phyloP scores from a whole-genome alignment of 2,329 filamentous ascomycete species.

The Atkinsonella hypoxylon region DNA sequence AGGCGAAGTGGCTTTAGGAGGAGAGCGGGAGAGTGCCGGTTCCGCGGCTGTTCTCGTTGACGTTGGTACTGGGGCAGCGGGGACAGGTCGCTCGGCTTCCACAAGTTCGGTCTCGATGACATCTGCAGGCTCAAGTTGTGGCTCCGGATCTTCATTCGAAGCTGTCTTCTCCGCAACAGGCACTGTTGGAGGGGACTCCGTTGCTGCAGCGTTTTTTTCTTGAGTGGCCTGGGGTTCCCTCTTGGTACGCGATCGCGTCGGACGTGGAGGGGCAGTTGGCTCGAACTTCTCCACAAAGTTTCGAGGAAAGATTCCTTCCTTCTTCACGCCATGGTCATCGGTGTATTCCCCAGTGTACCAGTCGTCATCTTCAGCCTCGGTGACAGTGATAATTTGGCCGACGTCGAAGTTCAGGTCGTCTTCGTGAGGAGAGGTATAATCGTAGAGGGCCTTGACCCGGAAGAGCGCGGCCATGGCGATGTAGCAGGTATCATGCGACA shows the following conservation, averaged over 20 bases:
- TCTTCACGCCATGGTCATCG: constrained; percentile 60
- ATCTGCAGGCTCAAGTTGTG: constrained; percentile 25
- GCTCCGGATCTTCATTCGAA: constrained; percentile 10
- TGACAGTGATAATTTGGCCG: constrained; percentile 89
- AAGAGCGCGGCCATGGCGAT: constrained; percentile 63
- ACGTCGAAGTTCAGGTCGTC: constrained; percentile 82
- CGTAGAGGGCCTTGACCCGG: constrained; percentile 92
- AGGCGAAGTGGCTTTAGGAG: constrained; percentile 8
- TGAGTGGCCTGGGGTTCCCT: constrained; percentile 32
- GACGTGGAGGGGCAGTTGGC: constrained; percentile 78
- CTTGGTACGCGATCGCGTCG: constrained; percentile 60
- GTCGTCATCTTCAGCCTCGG: constrained; percentile 81
- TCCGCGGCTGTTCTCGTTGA: constrained; percentile 20
- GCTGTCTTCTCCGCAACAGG: constrained; percentile 15
- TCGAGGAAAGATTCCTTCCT: constrained; percentile 81
- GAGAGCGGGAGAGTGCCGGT: constrained; percentile 10
- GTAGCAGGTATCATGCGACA: constrained; percentile 6
- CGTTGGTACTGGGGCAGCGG: constrained; percentile 16
- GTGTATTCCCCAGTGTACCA: constrained; percentile 88
- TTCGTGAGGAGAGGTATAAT: constrained; percentile 85
- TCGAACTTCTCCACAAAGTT: constrained; percentile 98
- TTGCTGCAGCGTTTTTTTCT: constrained; percentile 22
- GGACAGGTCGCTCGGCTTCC: constrained; percentile 24
- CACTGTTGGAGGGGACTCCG: constrained; percentile 19
- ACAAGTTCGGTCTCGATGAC: constrained; percentile 16